Evolutionary conservation across 1,284 basidiomycete genomes (phyloP), one percentile per base, ranked within the genome.

Genomic region (Boletellus deceptivus): DNA sequence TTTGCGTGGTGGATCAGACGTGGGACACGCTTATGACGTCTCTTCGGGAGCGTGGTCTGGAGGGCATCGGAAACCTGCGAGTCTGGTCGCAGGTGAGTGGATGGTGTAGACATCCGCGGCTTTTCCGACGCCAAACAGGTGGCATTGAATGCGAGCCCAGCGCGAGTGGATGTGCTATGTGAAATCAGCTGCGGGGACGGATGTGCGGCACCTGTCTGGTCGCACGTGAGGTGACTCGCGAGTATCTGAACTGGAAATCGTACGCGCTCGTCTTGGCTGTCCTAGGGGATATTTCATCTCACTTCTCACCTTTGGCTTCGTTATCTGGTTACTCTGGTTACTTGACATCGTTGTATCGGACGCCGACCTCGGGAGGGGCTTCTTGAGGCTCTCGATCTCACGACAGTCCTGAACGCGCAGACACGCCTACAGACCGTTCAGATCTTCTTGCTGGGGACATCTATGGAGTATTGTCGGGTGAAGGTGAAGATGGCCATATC

Each of bases 401-500:
- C 27, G 27, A 29, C 27, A 11, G 27, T 29, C 27, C 27, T 29
- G 27, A 9, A 29, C 10, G 27, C 8, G 10, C 27, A 29, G 27
- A 11, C 46, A 41, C 18, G 36, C 40, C 6, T 16, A 29, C 60
- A 55, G 2, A 61, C 51, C 11, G 43, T 60, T 29, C 53, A 53
- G 2, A 24, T 62, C 3, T 43, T 62, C 1, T 54, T 49, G 25
- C 6, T 33, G 40, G 35, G 57, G 22, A 64, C 60, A 6, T 62
- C 62, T 6, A 22, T 38, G 9, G 52, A 56, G 16, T 64, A 61
- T 39, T 55, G 54, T 35, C 39, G 42, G 47, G 46, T 56, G 29
- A 63, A 64, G 20, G 47, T 64, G 2, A 60, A 62, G 0, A 1
- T 46, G 1, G 40, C 60, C 7, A 27, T 62, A 6, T 3, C 43